Evolutionary conservation across 768 basidiomycete species (phyloP), one percentile per base, ranked within the genome.

Genomic region (Russula brevipes): DNA sequence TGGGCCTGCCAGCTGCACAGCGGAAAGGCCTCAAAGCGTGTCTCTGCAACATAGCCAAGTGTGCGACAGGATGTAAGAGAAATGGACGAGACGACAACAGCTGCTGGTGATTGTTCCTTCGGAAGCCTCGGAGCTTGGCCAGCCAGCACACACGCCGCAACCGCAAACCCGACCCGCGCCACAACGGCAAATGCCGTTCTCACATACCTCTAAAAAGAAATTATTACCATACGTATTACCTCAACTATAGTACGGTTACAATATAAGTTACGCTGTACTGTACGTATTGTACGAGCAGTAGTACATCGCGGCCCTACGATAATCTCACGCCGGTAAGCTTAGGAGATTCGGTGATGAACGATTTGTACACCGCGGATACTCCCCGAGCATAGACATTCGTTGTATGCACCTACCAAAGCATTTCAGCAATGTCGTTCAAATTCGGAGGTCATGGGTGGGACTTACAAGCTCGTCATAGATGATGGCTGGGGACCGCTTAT

Each of bases 381-480:
- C 88, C 89, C 2, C 95, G 86, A 2, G 94, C 95, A 69, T 95
- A 98, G 45, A 91, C 86, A 60, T 87, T 85, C 63, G 82, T 89
- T 16, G 92, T 94, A 70, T 87, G 85, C 53, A 92, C 79, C 89
- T 91, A 69, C 7, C 19, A 19, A 39, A 3, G 7, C 44, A 38
- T 58, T 50, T 54, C 46, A 54, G 33, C 38, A 65, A 45, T 55
- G 41, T 24, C 42, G 19, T 2, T 31, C 38, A 50, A 12, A 19
- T 11, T 39, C 50, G 1, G 61, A 46, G 3, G 8, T 42, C n/a
- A n/a, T 10, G 7, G 4, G 38, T 11, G 11, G 24, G 19, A 77
- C 88, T 70, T 65, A 97, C 96, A 71, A 99, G 76, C 71, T 99
- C 97, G 72, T 96, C 89, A 72, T 91, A 99, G 42, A 99, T 81